Conservation (phyloP, 495 filamentous ascomycete species). For the Xylaria flabelliformis region DNA sequence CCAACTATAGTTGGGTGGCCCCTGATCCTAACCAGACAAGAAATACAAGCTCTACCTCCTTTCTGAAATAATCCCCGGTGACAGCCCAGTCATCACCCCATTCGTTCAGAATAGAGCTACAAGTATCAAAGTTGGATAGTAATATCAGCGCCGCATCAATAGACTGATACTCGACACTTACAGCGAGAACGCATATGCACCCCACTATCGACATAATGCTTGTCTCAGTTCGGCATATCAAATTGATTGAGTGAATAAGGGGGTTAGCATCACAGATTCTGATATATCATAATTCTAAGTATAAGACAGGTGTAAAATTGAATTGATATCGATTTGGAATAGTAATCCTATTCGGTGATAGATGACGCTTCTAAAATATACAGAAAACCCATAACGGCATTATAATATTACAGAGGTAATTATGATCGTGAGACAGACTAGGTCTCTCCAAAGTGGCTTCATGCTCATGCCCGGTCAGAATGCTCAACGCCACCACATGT, state of each 20-base stretch:
- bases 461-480: neutral
- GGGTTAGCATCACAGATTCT: neutral
- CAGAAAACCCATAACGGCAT: conserved; percentile 3
- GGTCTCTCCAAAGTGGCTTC: conserved; percentile 1
- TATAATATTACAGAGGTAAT: conserved; percentile 15
- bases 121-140: neutral
- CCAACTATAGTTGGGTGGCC: neutral
- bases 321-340: neutral
- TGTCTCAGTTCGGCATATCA: neutral
- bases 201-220: neutral
- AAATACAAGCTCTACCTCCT: neutral
- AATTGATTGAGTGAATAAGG: neutral
- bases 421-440: neutral
- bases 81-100: neutral
- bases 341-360: neutral
- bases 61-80: neutral
- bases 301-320: neutral
- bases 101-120: neutral
- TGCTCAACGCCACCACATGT: conserved; percentile 5
- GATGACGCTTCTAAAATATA: neutral
- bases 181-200: neutral
- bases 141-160: neutral
- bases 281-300: neutral
- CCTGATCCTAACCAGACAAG: neutral
- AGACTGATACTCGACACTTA: neutral